Conservation (phyloP, 805 yeast species). For the Kluyveromyces dobzhanskii region DNA sequence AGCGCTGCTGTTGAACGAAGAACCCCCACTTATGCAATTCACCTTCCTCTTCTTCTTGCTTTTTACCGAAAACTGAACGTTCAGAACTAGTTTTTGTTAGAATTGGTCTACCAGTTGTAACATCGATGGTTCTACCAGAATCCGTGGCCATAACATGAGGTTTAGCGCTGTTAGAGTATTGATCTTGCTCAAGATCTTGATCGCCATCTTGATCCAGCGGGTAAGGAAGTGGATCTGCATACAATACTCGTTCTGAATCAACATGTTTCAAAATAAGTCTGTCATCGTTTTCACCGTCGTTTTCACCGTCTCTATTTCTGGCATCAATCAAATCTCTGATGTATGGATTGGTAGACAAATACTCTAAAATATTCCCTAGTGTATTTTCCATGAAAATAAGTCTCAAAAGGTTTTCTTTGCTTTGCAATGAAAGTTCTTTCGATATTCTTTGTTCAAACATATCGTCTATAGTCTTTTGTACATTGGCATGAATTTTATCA, state of each 20-base stretch:
- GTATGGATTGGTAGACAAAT: slow-evolving; percentile 26
- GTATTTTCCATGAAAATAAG: slow-evolving; percentile 64
- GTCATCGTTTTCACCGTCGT: slow-evolving; percentile 6
- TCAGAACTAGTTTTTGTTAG: slow-evolving; percentile 56
- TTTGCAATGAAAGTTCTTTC: slow-evolving; percentile 50
- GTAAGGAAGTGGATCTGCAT: slow-evolving; percentile 1
- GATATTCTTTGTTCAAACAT: slow-evolving; percentile 50
- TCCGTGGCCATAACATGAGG: slow-evolving; percentile 74
- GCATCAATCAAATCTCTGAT: slow-evolving; percentile 11
- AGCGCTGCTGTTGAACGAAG: slow-evolving; percentile 57
- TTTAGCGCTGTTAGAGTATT: slow-evolving; percentile 8
- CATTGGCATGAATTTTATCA: slow-evolving; percentile 25
- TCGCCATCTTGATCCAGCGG: not conserved
- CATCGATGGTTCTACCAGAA: slow-evolving; percentile 51
- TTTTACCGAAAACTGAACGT: slow-evolving; percentile 58
- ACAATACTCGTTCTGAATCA: slow-evolving; percentile 13
- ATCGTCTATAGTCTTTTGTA: slow-evolving; percentile 45
- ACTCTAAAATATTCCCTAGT: slow-evolving; percentile 43
- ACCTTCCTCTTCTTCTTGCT: slow-evolving; percentile 88
- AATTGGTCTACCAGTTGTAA: slow-evolving; percentile 64
- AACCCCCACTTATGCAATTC: slow-evolving; percentile 83
- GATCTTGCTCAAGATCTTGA: slow-evolving; percentile 3
- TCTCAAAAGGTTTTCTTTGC: slow-evolving; percentile 67
- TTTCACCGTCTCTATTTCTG: slow-evolving; percentile 2
- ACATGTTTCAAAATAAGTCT: slow-evolving; percentile 14